Evolutionary conservation across 257 asterid genomes (phyloP), one percentile per base, ranked within the genome.

Genomic region (Fraxinus pennsylvanica): DNA sequence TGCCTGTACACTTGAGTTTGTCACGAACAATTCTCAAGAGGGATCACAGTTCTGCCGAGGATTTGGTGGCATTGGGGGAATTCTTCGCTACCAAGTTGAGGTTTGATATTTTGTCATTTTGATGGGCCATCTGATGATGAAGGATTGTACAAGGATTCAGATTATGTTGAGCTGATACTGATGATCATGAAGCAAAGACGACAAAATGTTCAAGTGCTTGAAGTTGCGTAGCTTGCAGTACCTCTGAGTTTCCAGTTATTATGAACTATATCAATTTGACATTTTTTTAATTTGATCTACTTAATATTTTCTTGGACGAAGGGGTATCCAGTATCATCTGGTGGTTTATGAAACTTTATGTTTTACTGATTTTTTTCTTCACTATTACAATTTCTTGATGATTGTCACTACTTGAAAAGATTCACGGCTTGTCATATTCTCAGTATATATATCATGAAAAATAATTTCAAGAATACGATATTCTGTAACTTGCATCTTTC

Each of bases 231-330:
- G 77, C 75, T 71, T 39, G 36, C 25, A 35, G 57, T 22, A 71
- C 68, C 68, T 77, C 29, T 79, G 82, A 76, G 73, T 76, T 76
- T 81, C 80, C 50, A 66, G 22, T 76, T 74, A 66, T 74, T 30
- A 19, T 73, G 75, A 27, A 4, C 73, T 61, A 10, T 57, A 74
- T 79, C 47, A 74, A 68, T 79, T 76, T 47, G 7, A 15, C 33
- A 5, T 74, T 77, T 72, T 38, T 73, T 38, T 0, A 76, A 67
- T 27, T 75, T 75, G 74, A 47, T 74, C 35, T 52, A 25, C 29
- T 74, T 30, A 36, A 22, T 32, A 59, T 74, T 63, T 77, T 74
- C 35, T 63, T 9, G 6, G 35, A 63, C 2, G 35, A 63, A 63
- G 33, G 33, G 47, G 14, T 41, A 41, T 41, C 50, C 15, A 15